Conservation (phyloP, 2,329 filamentous ascomycete species). For the Chalaropsis ovoidea region DNA sequence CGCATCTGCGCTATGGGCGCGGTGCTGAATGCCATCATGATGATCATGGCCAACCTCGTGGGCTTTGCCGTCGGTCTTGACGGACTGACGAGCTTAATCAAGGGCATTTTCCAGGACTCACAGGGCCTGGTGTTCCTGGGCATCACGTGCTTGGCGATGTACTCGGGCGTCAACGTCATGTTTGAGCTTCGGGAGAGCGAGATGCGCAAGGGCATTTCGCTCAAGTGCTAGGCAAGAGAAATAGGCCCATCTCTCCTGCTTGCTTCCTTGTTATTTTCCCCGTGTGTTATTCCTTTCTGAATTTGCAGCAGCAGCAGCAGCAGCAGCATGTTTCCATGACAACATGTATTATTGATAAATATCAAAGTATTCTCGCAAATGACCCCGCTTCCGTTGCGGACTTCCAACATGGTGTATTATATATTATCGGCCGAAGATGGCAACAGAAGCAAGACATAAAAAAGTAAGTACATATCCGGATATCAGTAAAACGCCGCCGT, state of each 20-base stretch:
- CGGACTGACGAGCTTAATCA: constrained; percentile 65
- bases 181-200: constrained; percentile 87
- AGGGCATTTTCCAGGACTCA: constrained; percentile 65
- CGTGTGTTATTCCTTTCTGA: background rate
- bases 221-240: constrained; percentile 51
- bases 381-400: background rate
- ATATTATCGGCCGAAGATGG: background rate
- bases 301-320: background rate
- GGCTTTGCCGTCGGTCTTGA: constrained; percentile 90
- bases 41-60: constrained; percentile 91
- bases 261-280: background rate
- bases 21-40: constrained; percentile 79
- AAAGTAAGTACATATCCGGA: background rate
- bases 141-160: constrained; percentile 61
- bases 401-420: background rate
- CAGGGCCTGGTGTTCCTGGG: constrained; percentile 63
- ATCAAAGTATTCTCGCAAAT: background rate
- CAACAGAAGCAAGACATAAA: background rate
- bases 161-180: constrained; percentile 85
- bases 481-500: constrained; percentile 8
- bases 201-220: constrained; percentile 64
- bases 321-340: background rate
- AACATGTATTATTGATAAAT: constrained; percentile 4
- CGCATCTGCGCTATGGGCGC: constrained; percentile 71
- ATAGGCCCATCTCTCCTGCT: background rate